phyloP scores from a whole-genome alignment of 2,329 filamentous ascomycete species.

The Xylaria sp. region DNA sequence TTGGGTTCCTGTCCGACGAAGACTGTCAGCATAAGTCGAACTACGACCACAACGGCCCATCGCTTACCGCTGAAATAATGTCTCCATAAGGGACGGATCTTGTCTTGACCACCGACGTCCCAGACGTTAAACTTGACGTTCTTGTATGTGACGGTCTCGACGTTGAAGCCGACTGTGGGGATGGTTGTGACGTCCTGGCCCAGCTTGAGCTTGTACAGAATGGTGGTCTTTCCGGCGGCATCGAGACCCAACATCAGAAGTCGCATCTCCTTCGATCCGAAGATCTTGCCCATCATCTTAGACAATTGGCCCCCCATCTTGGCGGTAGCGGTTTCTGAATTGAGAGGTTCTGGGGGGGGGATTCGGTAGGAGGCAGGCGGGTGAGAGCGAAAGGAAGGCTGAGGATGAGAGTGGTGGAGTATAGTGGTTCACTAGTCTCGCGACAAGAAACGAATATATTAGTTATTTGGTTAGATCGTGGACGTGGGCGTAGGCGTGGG shows the following conservation, averaged over 20 bases:
- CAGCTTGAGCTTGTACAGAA: conserved; percentile 98
- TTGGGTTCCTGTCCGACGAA: conserved; percentile 71
- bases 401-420: too few relatives aligned
- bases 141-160: conserved; percentile 98
- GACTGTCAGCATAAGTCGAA: neutral
- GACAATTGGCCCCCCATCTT: conserved; percentile 92
- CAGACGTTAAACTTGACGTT: conserved; percentile 99
- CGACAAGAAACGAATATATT: too few relatives aligned
- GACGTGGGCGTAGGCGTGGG: too few relatives aligned
- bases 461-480: too few relatives aligned
- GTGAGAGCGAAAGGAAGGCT: too few relatives aligned
- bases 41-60: neutral
- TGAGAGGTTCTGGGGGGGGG: too few relatives aligned
- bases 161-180: conserved; percentile 98
- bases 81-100: conserved; percentile 95
- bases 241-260: conserved; percentile 97
- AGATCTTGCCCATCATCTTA: conserved; percentile 98
- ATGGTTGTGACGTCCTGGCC: conserved; percentile 98
- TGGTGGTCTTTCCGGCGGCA: conserved; percentile 98
- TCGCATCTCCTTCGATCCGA: conserved; percentile 98
- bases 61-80: conserved; percentile 86
- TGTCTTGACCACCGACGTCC: conserved; percentile 99
- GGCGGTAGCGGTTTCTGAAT: conserved; percentile 32
- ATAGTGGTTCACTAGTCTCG: too few relatives aligned
- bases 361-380: too few relatives aligned